These are phyloP conservation scores for Solanum phureja DNA, from an alignment of 257 asterid species.

Conservation along the genomic window DNA sequence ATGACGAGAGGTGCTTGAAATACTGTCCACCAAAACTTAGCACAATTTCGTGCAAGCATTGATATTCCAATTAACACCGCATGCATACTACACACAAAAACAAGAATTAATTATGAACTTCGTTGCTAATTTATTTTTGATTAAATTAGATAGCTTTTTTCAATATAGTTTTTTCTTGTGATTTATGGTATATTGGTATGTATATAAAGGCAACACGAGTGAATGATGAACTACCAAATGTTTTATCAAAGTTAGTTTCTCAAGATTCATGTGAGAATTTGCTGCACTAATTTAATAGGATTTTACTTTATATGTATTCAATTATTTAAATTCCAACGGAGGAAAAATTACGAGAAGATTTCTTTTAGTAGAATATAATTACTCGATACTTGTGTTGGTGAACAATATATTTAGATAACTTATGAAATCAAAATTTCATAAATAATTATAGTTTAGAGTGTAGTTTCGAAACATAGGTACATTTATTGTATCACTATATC, in stretches of 20 bases:
- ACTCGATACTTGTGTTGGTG: not conserved
- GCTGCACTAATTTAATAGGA: not conserved
- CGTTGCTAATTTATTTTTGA: not conserved
- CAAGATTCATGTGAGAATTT: not conserved
- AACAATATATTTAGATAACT: not conserved
- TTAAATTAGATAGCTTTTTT: not conserved
- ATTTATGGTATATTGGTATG: not conserved
- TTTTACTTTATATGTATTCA: not conserved
- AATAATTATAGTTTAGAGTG: not conserved
- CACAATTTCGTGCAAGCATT: rapidly evolving
- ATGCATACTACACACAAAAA: not conserved
- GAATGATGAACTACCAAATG: not conserved
- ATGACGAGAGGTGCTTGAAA: rapidly evolving
- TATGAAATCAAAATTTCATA: not conserved
- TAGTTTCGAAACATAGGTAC: not conserved
- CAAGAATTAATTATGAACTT: not conserved
- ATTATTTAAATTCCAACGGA: not conserved
- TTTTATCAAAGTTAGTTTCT: not conserved
- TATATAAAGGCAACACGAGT: not conserved
- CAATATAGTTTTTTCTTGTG: not conserved
- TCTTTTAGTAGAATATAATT: not conserved
- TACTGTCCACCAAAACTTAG: rapidly evolving
- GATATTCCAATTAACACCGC: not conserved
- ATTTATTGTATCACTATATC: not conserved
- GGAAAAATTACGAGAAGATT: rapidly evolving